Evolutionary conservation across 2,329 filamentous ascomycete species (phyloP).

Genomic region (Colletotrichum sp.): DNA sequence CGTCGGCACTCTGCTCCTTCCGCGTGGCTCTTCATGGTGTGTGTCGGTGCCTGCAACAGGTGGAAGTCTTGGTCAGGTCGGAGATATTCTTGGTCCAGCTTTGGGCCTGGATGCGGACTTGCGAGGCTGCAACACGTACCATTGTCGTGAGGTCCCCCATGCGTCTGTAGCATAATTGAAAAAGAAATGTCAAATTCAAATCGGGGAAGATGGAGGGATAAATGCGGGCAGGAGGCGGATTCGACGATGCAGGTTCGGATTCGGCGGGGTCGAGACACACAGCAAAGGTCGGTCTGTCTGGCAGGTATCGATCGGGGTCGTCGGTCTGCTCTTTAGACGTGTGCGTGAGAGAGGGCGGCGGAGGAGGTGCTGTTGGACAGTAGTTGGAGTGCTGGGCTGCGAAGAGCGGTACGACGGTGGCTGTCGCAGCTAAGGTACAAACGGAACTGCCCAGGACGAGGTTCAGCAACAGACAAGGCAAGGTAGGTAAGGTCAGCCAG

Average conservation of each 20-base stretch:
- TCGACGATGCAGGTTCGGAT: slow-evolving; percentile 20
- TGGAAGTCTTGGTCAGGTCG: slow-evolving; percentile 23
- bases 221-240: slow-evolving; percentile 17
- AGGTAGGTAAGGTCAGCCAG: not conserved
- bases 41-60: slow-evolving; percentile 43
- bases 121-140: slow-evolving; percentile 31
- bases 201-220: not conserved
- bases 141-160: slow-evolving; percentile 46
- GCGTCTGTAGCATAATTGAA: slow-evolving; percentile 48
- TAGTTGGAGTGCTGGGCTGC: not conserved
- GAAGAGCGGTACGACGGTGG: slow-evolving; percentile 4
- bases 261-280: slow-evolving; percentile 22
- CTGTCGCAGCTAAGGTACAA: slow-evolving; percentile 16
- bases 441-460: slow-evolving; percentile 3
- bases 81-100: not conserved
- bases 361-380: slow-evolving; percentile 6
- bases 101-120: not conserved
- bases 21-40: slow-evolving; percentile 44
- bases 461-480: not conserved
- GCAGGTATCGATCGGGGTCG: slow-evolving; percentile 1
- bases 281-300: slow-evolving; percentile 6
- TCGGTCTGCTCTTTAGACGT: slow-evolving; percentile 2
- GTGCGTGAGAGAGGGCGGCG: not conserved
- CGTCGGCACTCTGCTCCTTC: slow-evolving; percentile 46
- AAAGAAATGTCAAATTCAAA: slow-evolving; percentile 10